A percentile compares a stretch with the other conserved stretches of the same genome.
Evolutionary conservation across 2,329 filamentous ascomycete genomes (phyloP).

Genomic region (Aspergillus cejpii): DNA sequence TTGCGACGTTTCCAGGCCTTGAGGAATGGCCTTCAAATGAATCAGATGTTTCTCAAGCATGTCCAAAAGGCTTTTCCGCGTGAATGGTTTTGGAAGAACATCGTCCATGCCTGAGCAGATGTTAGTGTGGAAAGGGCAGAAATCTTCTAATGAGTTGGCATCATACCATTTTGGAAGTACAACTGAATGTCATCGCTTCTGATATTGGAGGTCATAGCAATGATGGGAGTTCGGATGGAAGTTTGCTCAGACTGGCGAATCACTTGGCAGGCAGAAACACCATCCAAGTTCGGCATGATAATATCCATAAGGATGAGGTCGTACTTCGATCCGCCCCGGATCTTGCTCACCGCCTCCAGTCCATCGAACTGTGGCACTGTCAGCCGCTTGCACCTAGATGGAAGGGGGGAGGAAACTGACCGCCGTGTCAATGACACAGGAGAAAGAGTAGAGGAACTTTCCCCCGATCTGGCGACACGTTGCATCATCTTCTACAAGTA

Average conservation of each 20-base stretch:
- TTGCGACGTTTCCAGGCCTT: constrained; percentile 49
- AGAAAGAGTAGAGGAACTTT: constrained; percentile 60
- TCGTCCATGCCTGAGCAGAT: constrained; percentile 80
- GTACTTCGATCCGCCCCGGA: constrained; percentile 60
- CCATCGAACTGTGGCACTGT: constrained; percentile 64
- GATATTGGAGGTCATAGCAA: constrained; percentile 99
- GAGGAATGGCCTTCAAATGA: constrained; percentile 66
- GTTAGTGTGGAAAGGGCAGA: constrained; percentile 18
- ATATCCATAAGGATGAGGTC: constrained; percentile 82
- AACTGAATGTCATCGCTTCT: constrained; percentile 92
- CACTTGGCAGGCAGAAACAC: constrained; percentile 86
- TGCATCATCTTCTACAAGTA: constrained; percentile 79
- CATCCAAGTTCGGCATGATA: constrained; percentile 94
- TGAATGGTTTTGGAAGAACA: constrained; percentile 94
- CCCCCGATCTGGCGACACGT: constrained; percentile 61
- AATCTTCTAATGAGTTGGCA: not conserved
- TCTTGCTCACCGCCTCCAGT: constrained; percentile 82
- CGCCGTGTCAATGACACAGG: constrained; percentile 57
- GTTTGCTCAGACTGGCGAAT: constrained; percentile 79
- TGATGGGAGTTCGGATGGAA: constrained; percentile 80
- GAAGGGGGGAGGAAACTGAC: constrained; percentile 39
- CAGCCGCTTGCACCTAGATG: not conserved
- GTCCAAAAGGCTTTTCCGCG: constrained; percentile 73
- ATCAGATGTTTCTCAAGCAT: constrained; percentile 83
- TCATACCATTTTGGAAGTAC: constrained; percentile 90